Evolutionary conservation across 805 yeast genomes (phyloP), one percentile per base, ranked within the genome.

Genomic region (Teunomyces stri): DNA sequence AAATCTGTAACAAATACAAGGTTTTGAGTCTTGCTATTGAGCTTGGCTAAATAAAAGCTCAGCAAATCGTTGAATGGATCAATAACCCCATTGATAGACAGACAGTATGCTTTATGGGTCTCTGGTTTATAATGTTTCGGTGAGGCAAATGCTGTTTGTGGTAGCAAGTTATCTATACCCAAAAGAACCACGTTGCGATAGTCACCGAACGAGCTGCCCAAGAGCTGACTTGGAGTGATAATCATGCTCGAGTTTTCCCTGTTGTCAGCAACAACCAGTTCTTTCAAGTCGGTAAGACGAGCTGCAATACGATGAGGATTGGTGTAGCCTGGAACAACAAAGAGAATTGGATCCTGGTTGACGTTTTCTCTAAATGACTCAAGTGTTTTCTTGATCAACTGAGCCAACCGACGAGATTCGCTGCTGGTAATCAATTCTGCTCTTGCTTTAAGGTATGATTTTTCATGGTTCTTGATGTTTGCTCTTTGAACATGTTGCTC

Each of bases 161-260:
- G 62, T 12, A 59, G 33, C n/a, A 60, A 47, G 6, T 56, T 35
- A 34, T 62, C 64, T 10, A 61, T 42, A 6, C 61, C 62, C 27
- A 53, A 35, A 5, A 60, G 43, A 2, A 57, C 37, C 15, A 61
- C 25, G 27, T 56, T 55, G 10, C 52, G 21, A 9, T 45, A 31
- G 6, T 45, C 52, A 20, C 22, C n/a, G 6, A 49, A 29, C 3
- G 42, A 43, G 22, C 38, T 42, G 2, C 62, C 61, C 6, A 59
- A 34, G 16, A 58, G 38, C 34, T 58, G 56, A 28, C 44, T 22
- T 5, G 60, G 51, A 25, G 43, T 47, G 2, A 49, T 34, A 7
- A 53, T 36, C 16, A 47, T 7, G 38, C 45, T 46, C 1, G 41
- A 29, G 15, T 40, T 44, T 15, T 5, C 4, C 9, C 21, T 6